Evolutionary conservation across 148 eudicot genomes (phyloP), one percentile per base, ranked within the genome.

Genomic region (Talinum fruticosum): DNA sequence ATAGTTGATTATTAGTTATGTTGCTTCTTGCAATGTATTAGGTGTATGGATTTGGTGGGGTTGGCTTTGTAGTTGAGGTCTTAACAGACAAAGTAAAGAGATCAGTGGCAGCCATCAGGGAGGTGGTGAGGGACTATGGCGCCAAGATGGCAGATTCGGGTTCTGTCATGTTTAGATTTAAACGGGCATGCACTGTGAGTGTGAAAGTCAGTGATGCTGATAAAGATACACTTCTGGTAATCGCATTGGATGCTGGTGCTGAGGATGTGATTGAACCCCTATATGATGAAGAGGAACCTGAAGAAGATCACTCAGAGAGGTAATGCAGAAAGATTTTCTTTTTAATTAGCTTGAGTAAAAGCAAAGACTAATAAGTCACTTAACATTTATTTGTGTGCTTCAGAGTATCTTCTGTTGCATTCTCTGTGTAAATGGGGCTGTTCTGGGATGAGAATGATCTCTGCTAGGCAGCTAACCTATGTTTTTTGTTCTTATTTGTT

Each of bases 81-180:
- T 86, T 78, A 79, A 91, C 99, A 0, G 97, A 95, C 82, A 95
- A 95, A 83, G 80, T 90, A 70, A 89, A 87, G 84, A 89, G 99
- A 91, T 84, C 97, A 5, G 91, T 93, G 81, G 94, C 93, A 53
- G 69, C 61, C 75, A 73, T 96, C 66, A 87, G 99, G 81, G 89
- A 87, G 76, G 97, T 90, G 76, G 91, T 89, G 72, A 96, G 83
- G 90, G 90, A 93, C 78, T 87, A 89, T 78, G 99, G 97, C 78
- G 97, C 97, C 36, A 96, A 96, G 83, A 93, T 96, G 97, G 99
- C 99, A 45, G 99, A 93, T 84, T 75, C 97, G 69, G 99, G 97
- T 30, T 93, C 99, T 34, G 93, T 96, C 80, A 83, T 89, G 87
- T 96, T 96, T 79, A 93, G 96, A 77, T 96, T 96, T 75, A 88